Conservation (phyloP, 495 filamentous ascomycete species). For the Penicillium maclennaniae region DNA sequence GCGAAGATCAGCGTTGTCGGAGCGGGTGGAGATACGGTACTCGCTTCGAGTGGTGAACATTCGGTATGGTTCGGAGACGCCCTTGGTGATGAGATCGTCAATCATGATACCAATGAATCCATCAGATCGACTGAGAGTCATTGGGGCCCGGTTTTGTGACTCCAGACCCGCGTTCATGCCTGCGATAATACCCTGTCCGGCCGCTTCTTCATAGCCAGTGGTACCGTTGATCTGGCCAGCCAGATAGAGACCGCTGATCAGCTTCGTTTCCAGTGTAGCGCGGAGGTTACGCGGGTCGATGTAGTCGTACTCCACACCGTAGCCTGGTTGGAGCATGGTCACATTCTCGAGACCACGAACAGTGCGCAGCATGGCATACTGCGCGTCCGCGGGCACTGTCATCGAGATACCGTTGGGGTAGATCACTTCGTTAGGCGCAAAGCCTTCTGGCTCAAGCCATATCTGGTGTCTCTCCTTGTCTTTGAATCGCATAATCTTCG, state of each 20-base stretch:
- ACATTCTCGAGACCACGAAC: constrained; percentile 85
- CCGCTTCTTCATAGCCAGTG: constrained; percentile 96
- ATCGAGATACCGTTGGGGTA: constrained; percentile 98
- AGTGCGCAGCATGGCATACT: constrained; percentile 78
- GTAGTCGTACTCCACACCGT: constrained; percentile 98
- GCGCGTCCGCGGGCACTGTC: constrained; percentile 85
- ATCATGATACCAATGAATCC: constrained; percentile 99
- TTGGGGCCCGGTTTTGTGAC: constrained; percentile 56
- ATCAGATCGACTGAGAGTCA: constrained; percentile 76
- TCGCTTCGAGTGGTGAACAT: constrained; percentile 98
- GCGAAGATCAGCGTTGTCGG: constrained; percentile 90
- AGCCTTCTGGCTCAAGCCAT: constrained; percentile 96
- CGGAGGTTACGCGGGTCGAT: constrained; percentile 87
- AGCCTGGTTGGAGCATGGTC: constrained; percentile 91
- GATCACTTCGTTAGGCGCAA: constrained; percentile 76
- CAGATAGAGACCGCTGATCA: constrained; percentile 83
- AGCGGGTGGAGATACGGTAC: constrained; percentile 84
- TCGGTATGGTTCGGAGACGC: constrained; percentile 92
- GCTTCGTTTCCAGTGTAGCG: constrained; percentile 88
- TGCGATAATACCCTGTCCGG: constrained; percentile 87
- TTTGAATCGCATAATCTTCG: constrained; percentile 86
- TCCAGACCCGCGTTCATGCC: constrained; percentile 89
- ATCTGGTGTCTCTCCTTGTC: constrained; percentile 77
- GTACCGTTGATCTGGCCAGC: constrained; percentile 98
- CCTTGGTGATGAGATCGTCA: constrained; percentile 96